A percentile compares a stretch with the other conserved stretches of the same genome.
phyloP scores from a whole-genome alignment of 2,329 filamentous ascomycete species.

The Plenodomus biglobosus region DNA sequence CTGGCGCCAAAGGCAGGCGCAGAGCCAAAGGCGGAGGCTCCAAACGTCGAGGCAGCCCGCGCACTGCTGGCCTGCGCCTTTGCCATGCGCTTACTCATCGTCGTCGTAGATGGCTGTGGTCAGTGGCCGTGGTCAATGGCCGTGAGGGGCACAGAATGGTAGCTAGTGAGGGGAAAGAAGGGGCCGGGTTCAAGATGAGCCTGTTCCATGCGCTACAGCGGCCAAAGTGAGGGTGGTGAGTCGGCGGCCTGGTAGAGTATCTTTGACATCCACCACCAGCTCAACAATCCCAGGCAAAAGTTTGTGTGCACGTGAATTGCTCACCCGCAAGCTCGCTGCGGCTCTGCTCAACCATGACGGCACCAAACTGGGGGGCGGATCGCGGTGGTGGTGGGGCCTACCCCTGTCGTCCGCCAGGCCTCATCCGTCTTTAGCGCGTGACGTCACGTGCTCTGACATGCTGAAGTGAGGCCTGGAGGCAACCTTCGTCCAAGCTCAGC shows the following conservation, averaged over 20 bases:
- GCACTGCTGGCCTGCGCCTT: slow-evolving; percentile 66
- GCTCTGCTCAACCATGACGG: slow-evolving; percentile 21
- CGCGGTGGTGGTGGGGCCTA: slow-evolving; percentile 12
- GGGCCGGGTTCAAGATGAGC: background rate
- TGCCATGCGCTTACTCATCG: slow-evolving; percentile 62
- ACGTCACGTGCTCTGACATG: background rate
- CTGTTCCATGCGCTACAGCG: background rate
- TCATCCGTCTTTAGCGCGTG: slow-evolving; percentile 1
- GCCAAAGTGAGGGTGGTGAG: slow-evolving; percentile 1
- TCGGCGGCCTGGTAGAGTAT: background rate
- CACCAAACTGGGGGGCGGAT: slow-evolving; percentile 17
- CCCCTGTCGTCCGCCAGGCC: slow-evolving; percentile 10
- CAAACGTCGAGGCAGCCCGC: slow-evolving; percentile 53
- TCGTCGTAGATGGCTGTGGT: slow-evolving; percentile 4
- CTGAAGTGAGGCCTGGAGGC: slow-evolving; percentile 8
- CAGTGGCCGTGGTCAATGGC: background rate
- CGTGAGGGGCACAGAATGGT: background rate
- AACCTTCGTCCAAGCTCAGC: slow-evolving; percentile 8
- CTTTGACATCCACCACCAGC: too few species aligned
- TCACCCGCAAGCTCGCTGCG: too few species aligned
- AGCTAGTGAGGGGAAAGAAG: slow-evolving; percentile 1
- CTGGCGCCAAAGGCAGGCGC: slow-evolving; percentile 49
- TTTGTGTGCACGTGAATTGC: too few species aligned
- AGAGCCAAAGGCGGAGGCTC: slow-evolving; percentile 48
- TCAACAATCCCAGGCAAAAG: background rate